Conservation (phyloP, 2,329 filamentous ascomycete genomes). For the Tolypocladium inflatum region DNA sequence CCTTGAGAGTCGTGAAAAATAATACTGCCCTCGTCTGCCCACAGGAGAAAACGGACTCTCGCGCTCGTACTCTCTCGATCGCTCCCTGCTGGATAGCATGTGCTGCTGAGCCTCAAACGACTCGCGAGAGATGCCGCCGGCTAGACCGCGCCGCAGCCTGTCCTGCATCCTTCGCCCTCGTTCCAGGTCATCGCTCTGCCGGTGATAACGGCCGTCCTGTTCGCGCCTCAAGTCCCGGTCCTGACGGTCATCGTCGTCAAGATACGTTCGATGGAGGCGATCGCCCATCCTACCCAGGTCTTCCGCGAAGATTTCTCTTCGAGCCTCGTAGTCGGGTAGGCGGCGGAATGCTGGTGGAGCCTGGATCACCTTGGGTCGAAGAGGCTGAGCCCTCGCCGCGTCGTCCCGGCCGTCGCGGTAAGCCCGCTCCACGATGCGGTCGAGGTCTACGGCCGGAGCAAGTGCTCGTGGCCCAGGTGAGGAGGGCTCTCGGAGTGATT, state of each 20-base stretch:
- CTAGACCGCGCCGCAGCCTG: neutral
- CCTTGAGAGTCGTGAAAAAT: neutral
- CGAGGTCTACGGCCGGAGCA: neutral
- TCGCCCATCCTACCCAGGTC: neutral
- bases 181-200: neutral
- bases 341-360: neutral
- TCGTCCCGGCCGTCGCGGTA: neutral
- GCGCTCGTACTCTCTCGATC: neutral
- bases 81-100: neutral
- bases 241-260: neutral
- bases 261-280: neutral
- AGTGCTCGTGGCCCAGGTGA: neutral
- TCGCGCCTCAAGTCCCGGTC: neutral
- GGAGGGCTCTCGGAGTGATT: neutral
- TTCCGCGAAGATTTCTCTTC: neutral
- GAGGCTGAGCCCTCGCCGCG: neutral
- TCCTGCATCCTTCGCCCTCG: neutral
- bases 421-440: neutral
- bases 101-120: neutral
- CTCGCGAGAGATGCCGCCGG: neutral
- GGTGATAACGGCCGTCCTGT: neutral
- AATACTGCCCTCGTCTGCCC: neutral
- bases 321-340: neutral
- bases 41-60: neutral
- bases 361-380: neutral